Percentiles rank a stretch among this genome's conserved stretches.
phyloP scores from a whole-genome alignment of 441 rosid species.

The Macaranga tanarius region DNA sequence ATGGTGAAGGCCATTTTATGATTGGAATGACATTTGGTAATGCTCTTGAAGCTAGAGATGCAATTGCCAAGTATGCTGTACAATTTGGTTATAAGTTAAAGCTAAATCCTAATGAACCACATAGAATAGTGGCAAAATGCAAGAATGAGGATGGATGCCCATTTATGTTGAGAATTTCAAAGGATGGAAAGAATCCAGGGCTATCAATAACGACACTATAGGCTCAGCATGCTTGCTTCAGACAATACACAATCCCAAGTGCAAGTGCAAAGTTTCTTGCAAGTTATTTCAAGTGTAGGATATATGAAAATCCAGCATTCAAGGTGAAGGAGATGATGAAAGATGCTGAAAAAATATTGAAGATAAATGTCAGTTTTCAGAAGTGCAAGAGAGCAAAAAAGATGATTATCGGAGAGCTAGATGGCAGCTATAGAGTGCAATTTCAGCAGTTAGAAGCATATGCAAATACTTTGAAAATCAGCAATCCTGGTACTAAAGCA shows the following conservation, averaged over 20 bases:
- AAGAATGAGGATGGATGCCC: background rate
- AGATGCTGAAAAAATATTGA: background rate
- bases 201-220: background rate
- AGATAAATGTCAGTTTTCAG: background rate
- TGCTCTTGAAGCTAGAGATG: background rate
- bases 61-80: too few relatives aligned
- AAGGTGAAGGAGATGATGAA: background rate
- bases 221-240: background rate
- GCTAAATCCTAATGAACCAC: background rate
- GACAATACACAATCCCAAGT: background rate
- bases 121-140: background rate
- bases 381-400: background rate
- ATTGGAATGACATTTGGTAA: background rate
- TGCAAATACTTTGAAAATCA: background rate
- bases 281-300: too few relatives aligned
- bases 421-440: background rate
- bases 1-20: background rate
- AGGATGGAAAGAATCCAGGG: background rate
- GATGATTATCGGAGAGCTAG: background rate
- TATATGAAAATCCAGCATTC: too few relatives aligned
- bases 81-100: too few relatives aligned
- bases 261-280: background rate
- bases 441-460: background rate
- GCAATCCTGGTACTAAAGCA: background rate
- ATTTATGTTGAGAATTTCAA: too few relatives aligned